Evolutionary conservation across 2,329 filamentous ascomycete genomes (phyloP).

Genomic region (Aspergillus calidoustus): DNA sequence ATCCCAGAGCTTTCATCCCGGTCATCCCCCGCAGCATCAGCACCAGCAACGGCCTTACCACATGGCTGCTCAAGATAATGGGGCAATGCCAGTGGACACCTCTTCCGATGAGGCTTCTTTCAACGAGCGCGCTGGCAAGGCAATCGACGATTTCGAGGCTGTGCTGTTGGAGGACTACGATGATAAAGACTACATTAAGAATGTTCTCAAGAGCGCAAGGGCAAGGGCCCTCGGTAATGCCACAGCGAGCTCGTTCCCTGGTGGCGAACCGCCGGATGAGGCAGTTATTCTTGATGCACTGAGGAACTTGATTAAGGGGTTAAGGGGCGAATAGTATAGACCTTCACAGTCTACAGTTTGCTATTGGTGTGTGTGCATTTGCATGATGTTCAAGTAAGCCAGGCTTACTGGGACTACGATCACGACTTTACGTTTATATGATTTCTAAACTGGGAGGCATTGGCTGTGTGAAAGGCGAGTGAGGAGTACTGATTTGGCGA

Average conservation of each 20-base stretch:
- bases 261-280: slow-evolving; percentile 50
- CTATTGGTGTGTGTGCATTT: background rate
- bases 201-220: slow-evolving; percentile 49
- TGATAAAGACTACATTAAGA: slow-evolving; percentile 51
- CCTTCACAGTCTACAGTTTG: background rate
- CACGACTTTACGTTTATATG: slow-evolving; percentile 20
- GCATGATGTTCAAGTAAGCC: background rate
- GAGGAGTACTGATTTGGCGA: background rate
- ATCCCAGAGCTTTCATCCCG: slow-evolving; percentile 12
- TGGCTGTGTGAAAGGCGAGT: slow-evolving; percentile 15
- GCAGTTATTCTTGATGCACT: slow-evolving; percentile 48
- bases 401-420: slow-evolving; percentile 14
- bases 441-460: slow-evolving; percentile 12
- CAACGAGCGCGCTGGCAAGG: slow-evolving; percentile 47
- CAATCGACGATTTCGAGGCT: slow-evolving; percentile 50
- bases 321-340: slow-evolving; percentile 43
- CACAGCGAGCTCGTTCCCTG: slow-evolving; percentile 48
- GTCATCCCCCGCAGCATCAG: slow-evolving; percentile 28
- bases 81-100: slow-evolving; percentile 24
- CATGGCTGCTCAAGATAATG: slow-evolving; percentile 27
- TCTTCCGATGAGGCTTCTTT: slow-evolving; percentile 41
- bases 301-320: slow-evolving; percentile 43
- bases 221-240: slow-evolving; percentile 46
- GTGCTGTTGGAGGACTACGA: slow-evolving; percentile 52
- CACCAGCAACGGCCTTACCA: slow-evolving; percentile 25